A percentile compares a stretch with the other conserved stretches of the same genome.
Evolutionary conservation across 495 filamentous ascomycete genomes (phyloP).

Genomic region (Gamarada debralockiae): DNA sequence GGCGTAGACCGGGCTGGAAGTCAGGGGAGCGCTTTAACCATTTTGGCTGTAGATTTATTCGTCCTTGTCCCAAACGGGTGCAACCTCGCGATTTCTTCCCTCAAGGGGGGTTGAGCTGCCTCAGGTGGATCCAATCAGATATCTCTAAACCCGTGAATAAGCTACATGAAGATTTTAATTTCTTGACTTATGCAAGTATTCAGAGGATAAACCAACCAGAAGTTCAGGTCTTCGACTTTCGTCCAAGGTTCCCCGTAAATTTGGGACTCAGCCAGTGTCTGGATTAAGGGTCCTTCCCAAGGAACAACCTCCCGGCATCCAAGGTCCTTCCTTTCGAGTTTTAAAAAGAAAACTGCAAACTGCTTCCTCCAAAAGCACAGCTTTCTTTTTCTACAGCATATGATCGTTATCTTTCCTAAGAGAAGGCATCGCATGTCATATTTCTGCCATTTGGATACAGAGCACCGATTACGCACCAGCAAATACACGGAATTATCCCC

Average conservation of each 20-base stretch:
- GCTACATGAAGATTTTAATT: too few relatives aligned
- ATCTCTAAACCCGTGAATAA: too few relatives aligned
- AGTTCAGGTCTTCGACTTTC: not conserved
- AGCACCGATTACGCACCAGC: not conserved
- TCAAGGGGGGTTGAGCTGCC: too few relatives aligned
- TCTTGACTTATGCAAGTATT: not conserved
- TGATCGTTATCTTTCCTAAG: too few relatives aligned
- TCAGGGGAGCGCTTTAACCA: too few relatives aligned
- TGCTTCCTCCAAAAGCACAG: not conserved
- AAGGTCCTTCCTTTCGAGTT: not conserved
- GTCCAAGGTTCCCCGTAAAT: slow-evolving; percentile 7
- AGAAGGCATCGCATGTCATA: not conserved
- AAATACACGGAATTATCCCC: not conserved
- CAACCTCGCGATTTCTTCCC: too few relatives aligned
- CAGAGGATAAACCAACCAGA: not conserved
- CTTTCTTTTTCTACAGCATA: not conserved
- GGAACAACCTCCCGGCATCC: not conserved
- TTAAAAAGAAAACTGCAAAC: not conserved
- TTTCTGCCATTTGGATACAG: slow-evolving; percentile 11
- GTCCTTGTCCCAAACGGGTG: too few relatives aligned
- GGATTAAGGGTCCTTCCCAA: not conserved
- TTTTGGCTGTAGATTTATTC: too few relatives aligned
- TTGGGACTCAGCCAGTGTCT: not conserved
- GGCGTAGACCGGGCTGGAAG: too few relatives aligned
- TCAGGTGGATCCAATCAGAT: too few relatives aligned